These are phyloP conservation scores for Sporisorium graminicola DNA, from an alignment of 1,284 basidiomycete genomes.

Conservation along the genomic window DNA sequence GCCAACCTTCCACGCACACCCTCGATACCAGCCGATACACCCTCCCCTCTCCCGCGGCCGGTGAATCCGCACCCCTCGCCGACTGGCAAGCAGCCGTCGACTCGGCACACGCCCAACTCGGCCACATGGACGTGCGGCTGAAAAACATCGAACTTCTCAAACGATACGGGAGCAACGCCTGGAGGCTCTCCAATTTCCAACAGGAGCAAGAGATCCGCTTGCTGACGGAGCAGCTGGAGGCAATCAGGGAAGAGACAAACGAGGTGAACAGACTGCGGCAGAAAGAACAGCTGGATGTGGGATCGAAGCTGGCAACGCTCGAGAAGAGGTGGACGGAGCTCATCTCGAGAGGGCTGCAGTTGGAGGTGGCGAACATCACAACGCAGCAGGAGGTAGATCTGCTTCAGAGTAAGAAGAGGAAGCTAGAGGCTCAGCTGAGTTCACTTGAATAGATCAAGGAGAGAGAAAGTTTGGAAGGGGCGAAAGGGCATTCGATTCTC, in stretches of 20 bases:
- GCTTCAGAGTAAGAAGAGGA: slow-evolving; percentile 28
- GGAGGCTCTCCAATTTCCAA: slow-evolving; percentile 58
- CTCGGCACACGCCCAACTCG: slow-evolving; percentile 86
- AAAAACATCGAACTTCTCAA: slow-evolving; percentile 87
- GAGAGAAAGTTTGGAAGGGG: not conserved
- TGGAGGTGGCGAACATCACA: slow-evolving; percentile 90
- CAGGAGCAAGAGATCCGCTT: slow-evolving; percentile 52
- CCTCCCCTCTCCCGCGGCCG: slow-evolving; percentile 78
- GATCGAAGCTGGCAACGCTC: slow-evolving; percentile 80
- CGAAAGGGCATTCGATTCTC: no score
- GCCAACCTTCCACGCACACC: slow-evolving; percentile 74
- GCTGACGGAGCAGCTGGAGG: slow-evolving; percentile 27
- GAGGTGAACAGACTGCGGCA: slow-evolving; percentile 57
- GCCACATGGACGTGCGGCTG: slow-evolving; percentile 87
- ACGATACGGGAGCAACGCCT: slow-evolving; percentile 77
- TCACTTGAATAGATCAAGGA: slow-evolving; percentile 18
- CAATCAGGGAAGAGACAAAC: slow-evolving; percentile 33
- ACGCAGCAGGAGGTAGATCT: slow-evolving; percentile 78
- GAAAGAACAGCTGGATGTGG: slow-evolving; percentile 76
- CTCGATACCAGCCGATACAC: slow-evolving; percentile 86
- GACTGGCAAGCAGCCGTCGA: slow-evolving; percentile 83
- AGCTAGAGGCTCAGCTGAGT: slow-evolving; percentile 24
- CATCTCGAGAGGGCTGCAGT: slow-evolving; percentile 85
- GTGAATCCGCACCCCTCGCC: slow-evolving; percentile 77
- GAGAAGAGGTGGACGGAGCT: slow-evolving; percentile 90